A percentile compares a stretch with the other conserved stretches of the same genome.
These are phyloP conservation scores for Teunomyces gatunensis DNA, from an alignment of 805 yeast genomes.

Conservation along the genomic window DNA sequence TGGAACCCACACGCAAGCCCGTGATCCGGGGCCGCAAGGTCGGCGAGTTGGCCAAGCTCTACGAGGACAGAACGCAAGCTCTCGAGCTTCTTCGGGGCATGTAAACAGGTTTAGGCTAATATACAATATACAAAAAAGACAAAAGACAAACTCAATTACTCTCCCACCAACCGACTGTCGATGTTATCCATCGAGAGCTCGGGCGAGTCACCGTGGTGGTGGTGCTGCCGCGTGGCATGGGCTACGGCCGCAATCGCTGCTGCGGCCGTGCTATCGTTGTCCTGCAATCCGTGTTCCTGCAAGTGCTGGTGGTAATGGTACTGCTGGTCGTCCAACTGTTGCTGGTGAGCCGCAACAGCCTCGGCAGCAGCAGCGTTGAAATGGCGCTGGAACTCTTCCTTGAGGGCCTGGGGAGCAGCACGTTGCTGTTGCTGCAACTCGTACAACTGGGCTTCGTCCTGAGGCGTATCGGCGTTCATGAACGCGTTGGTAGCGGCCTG, in stretches of 20 bases:
- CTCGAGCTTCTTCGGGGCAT: constrained; percentile 31
- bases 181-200: constrained; percentile 44
- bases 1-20: constrained; percentile 24
- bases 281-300: constrained; percentile 27
- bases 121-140: constrained; percentile 13
- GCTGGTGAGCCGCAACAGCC: constrained; percentile 16
- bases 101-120: constrained; percentile 17
- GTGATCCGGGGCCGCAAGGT: constrained; percentile 58
- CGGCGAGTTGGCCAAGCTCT: constrained; percentile 58
- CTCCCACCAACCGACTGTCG: constrained; percentile 45
- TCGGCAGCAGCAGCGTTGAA: constrained; percentile 13
- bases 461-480: constrained; percentile 7
- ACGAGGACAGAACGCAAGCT: constrained; percentile 55
- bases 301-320: constrained; percentile 26
- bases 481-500: constrained; percentile 20
- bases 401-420: constrained; percentile 3
- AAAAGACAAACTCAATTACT: constrained; percentile 14
- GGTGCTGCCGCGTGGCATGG: constrained; percentile 26
- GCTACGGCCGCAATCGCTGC: constrained; percentile 44
- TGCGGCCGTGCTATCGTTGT: constrained; percentile 23
- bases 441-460: constrained; percentile 18
- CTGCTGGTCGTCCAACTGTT: constrained; percentile 25
- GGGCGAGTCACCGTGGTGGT: constrained; percentile 22
- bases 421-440: constrained; percentile 19
- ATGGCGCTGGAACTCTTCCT: constrained; percentile 14